Evolutionary conservation across 371 early-diverging fungal species (phyloP).

Genomic region (Cokeromyces recurvatus): DNA sequence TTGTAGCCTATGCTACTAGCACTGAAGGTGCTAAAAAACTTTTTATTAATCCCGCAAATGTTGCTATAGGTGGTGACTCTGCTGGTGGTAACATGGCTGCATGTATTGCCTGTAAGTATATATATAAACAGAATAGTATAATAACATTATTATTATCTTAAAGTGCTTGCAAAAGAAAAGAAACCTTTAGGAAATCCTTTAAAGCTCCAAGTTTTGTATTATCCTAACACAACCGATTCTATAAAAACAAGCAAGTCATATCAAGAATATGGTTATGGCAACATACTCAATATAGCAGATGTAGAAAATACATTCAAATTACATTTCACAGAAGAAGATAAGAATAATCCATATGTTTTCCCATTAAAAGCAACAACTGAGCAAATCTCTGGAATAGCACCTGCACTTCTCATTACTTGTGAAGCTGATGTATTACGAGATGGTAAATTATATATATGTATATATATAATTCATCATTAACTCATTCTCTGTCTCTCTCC

Average conservation of each 20-base stretch:
- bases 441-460: too few relatives aligned
- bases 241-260: too few relatives aligned
- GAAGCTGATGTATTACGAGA: constrained; percentile 16
- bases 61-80: constrained; percentile 24
- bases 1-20: constrained; percentile 7
- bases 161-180: constrained; percentile 14
- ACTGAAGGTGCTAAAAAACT: neutral
- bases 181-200: neutral
- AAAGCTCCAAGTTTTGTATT: constrained; percentile 8
- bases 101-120: constrained; percentile 6
- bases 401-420: constrained; percentile 11
- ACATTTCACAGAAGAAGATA: too few relatives aligned
- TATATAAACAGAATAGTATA: neutral
- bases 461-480: too few relatives aligned
- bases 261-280: too few relatives aligned
- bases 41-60: constrained; percentile 9
- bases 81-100: constrained; percentile 18
- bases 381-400: constrained; percentile 9
- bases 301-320: too few relatives aligned
- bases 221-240: constrained; percentile 9
- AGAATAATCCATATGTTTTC: too few relatives aligned
- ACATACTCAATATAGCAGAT: too few relatives aligned
- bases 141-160: neutral
- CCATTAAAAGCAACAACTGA: constrained; percentile 5
- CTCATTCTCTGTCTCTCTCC: too few relatives aligned